Base-by-base conservation (phyloP, 2,329 filamentous ascomycete species). In the Aspergillus novoparasiticus region DNA sequence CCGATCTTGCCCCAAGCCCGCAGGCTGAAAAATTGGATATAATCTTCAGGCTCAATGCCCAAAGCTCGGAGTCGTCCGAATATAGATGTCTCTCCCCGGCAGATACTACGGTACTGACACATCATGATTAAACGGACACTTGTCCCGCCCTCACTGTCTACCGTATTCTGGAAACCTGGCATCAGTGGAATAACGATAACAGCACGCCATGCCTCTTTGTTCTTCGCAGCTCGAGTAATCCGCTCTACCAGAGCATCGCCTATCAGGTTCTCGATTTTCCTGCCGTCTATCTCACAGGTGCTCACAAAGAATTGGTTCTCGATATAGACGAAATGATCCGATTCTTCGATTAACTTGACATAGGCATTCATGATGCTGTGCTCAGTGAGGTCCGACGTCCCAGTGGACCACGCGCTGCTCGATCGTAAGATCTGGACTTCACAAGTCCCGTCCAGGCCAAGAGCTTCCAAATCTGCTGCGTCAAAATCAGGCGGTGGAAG, bases 241-340 rank as follows among this genome's bases (percentile, higher is more conserved):
- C 95, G 91, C 71, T 97, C 91, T 10, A 98, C 94, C 36, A 99
- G 83, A 3, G 95, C 94, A 79, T 98, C 94, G 57, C 94, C 94
- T 69, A 99, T 97, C 68, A 90, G 89, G 77, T 99, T 99, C 76
- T 93, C 87, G 66, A 99, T 95, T 74, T 89, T 92, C 14, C 90
- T 92, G 58, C 91, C 91, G 70, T 97, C 89, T 6, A 94, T 93
- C 72, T 95, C 91, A 57, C 92, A 95, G 69, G 92, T 96, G 41
- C 92, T 96, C 76, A 99, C 91, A 81, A 96, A 99, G 80, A 98
- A 99, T 74, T 99, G 95, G 75, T 99, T 99, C 77, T 99, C 95
- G 68, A 98, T 97, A 78, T 99, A 98, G 58, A 98, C 92, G 72
- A 97, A 97, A 76, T 98, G 95, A 55, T 99, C 93, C 1, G 93